Evolutionary conservation across 2,329 filamentous ascomycete genomes (phyloP), one percentile per base, ranked within the genome.

Genomic region (Hansfordia pulvinata): DNA sequence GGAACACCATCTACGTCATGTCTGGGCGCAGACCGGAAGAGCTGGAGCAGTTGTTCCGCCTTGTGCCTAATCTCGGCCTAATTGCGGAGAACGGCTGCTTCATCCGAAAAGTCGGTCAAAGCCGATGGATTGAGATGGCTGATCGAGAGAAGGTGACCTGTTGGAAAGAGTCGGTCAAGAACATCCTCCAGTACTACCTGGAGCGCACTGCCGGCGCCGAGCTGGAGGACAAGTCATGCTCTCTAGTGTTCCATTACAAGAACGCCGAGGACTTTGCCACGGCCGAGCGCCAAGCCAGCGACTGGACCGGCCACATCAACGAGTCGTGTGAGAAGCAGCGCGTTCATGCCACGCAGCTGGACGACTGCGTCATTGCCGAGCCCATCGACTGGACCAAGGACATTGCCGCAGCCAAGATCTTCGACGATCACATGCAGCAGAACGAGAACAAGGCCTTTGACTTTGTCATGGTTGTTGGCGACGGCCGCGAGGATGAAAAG

Each of bases 21-120:
- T 93, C 84, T 29, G 78, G 82, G 7, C 76, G 84, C 18, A 80
- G 76, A 38, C 82, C 85, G 0, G 82, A 92, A 41, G 85, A 94
- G 43, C 73, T 94, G 18, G 84, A 93, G 39, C 72, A 77, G 4
- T 63, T 92, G 2, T 94, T 96, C 62, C 76, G 76, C 27, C 71
- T 79, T 14, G 78, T 94, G 2, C 79, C 82, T 5, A 78, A 79
- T 33, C 59, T 94, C 3, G 90, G 90, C 3, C 62, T 96, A 4
- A 92, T 96, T 36, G 88, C 88, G 0, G 88, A 96, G 54, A 94
- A 93, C 37, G 88, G 88, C 2, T 93, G 83, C 48, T 96, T 92
- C 53, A 59, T 94, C 30, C 82, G 80, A 39, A 69, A 82, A 35
- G 72, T 69, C 23, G 68, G 73, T 12, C 64, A 60, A 10, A 65